Base-by-base conservation (phyloP, 2,329 filamentous ascomycete species). In the Talaromyces sp. region DNA sequence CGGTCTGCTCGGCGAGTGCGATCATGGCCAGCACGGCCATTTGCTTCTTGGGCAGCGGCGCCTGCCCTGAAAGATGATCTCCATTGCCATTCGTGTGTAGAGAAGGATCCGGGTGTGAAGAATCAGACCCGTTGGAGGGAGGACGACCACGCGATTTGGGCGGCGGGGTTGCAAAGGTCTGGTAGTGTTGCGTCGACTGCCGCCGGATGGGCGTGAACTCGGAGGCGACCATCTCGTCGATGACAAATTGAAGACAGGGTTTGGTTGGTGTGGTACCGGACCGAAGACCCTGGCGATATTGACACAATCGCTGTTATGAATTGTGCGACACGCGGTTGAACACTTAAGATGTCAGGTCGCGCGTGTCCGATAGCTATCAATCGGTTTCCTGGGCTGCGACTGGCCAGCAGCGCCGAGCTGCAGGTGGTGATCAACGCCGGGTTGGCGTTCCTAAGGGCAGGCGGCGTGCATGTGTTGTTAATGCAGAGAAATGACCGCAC, bases 1-100 rank as follows among this genome's bases (percentile, higher is more conserved):
- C 95, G 0, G 93, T 98, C 80, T 99, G 95, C 73, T 99, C 95
- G 58, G 90, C 89, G 24, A 99, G 82, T 7, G 93, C 93, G 62
- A 99, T 90, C 65, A 97, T 79, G 1, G 93, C 93, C 35, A 99
- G 80, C 13, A 98, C 84, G 5, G 87, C 83, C 63, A 99, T 87
- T 78, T 98, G 95, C 66, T 82, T 86, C 65, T 86, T 86, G 0
- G 95, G 95, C 19, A 99, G 78, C 0, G 93, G 93, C 1, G 91
- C 90, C 65, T 85, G 61, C 3, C 56, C 58, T 1, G 64, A 38
- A 17, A 63, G 58, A 27, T 70, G 58, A 35, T 55, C 38, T 24
- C 24, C 63, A 26, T 64, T 55, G 8, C 73, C 72, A 66, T 71
- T 63, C 32, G 68, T 64, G 11, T 63, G 63, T 11, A 67, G 63